phyloP scores from a whole-genome alignment of 257 asterid species.

The Plantago elongata region DNA sequence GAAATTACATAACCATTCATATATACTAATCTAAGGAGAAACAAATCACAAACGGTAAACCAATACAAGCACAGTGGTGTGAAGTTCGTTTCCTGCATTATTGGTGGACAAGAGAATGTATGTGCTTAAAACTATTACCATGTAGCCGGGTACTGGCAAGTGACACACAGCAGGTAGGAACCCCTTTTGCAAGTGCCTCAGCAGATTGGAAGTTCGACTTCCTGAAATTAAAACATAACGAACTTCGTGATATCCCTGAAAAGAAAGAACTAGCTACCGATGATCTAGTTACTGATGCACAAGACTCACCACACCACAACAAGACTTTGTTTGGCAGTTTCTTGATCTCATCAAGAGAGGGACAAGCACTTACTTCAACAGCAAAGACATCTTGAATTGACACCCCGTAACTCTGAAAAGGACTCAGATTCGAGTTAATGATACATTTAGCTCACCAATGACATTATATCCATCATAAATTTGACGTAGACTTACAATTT shows the following conservation, averaged over 20 bases:
- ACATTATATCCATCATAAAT: background rate
- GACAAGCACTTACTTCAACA: constrained; percentile 66
- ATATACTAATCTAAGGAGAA: background rate
- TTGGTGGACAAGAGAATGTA: too few species aligned
- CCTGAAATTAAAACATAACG: constrained; percentile 28
- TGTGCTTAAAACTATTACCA: constrained; percentile 37
- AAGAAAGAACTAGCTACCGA: background rate
- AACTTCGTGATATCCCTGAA: background rate
- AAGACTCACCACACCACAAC: constrained; percentile 81
- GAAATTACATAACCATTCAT: background rate
- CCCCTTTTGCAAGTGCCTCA: constrained; percentile 78
- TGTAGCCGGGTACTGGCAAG: constrained; percentile 81
- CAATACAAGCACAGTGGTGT: too few species aligned
- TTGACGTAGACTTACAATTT: constrained; percentile 39
- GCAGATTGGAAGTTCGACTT: constrained; percentile 62
- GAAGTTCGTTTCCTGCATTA: too few species aligned
- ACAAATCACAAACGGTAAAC: background rate
- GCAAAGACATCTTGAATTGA: constrained; percentile 58
- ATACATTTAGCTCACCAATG: too few species aligned
- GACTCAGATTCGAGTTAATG: background rate
- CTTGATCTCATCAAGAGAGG: constrained; percentile 63
- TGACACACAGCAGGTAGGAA: constrained; percentile 66
- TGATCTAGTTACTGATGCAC: too few species aligned
- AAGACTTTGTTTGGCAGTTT: constrained; percentile 65
- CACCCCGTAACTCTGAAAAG: constrained; percentile 65